Percentiles rank a stretch among this genome's conserved stretches.
Evolutionary conservation across 2,329 filamentous ascomycete species (phyloP).

Genomic region (Fusarium sp.): DNA sequence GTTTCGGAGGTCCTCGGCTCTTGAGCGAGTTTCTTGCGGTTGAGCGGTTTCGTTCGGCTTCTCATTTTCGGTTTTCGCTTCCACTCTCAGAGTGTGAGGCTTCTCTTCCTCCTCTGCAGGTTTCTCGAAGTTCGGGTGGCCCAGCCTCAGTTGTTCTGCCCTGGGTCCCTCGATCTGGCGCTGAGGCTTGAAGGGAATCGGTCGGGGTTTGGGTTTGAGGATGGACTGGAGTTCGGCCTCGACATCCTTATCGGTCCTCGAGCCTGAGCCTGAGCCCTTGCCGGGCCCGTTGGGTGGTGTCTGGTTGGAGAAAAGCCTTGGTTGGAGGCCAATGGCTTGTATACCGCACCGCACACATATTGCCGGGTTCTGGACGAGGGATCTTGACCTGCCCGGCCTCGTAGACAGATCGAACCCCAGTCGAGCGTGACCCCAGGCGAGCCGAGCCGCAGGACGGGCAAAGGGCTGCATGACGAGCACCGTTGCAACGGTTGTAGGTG

Average conservation of each 20-base stretch:
- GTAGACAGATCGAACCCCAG: constrained; percentile 41
- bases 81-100: constrained; percentile 1
- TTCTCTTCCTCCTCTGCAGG: constrained; percentile 6
- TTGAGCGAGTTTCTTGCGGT: constrained; percentile 12
- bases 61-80: constrained; percentile 16
- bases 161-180: constrained; percentile 16
- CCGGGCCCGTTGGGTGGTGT: constrained; percentile 36
- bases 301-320: constrained; percentile 45
- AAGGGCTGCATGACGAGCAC: constrained; percentile 50
- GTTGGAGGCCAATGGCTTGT: constrained; percentile 35
- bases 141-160: constrained; percentile 7
- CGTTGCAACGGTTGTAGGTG: constrained; percentile 18
- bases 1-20: constrained; percentile 47
- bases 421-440: constrained; percentile 46
- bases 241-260: constrained; percentile 27
- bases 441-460: constrained; percentile 47
- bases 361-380: constrained; percentile 24
- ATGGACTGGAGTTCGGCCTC: constrained; percentile 37
- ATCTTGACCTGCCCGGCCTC: constrained; percentile 27
- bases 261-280: constrained; percentile 2
- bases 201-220: constrained; percentile 34
- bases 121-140: not conserved
- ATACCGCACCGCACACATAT: constrained; percentile 39
- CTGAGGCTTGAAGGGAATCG: constrained; percentile 23
- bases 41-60: constrained; percentile 14